Percentiles rank a stretch among this genome's conserved stretches.
phyloP scores from a whole-genome alignment of 306 rosid species.

The Cajanus cajan region DNA sequence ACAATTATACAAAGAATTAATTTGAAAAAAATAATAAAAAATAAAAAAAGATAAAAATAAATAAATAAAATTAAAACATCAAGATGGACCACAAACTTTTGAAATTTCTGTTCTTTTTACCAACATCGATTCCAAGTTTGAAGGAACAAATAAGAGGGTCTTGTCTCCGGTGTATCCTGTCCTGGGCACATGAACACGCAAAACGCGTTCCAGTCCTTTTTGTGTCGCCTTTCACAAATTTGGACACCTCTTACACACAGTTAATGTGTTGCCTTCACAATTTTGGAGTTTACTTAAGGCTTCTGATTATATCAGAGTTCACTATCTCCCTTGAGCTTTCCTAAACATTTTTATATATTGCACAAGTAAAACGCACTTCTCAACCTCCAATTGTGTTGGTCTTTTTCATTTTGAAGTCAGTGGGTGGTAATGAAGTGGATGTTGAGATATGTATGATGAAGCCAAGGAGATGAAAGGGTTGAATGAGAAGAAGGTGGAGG shows the following conservation, averaged over 20 bases:
- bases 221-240: not conserved
- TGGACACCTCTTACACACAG: not conserved
- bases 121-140: not conserved
- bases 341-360: not conserved
- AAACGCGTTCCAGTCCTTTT: not conserved
- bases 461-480: conserved; percentile 1
- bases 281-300: not conserved
- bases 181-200: not conserved
- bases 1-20: too few relatives aligned
- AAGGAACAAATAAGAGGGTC: not conserved
- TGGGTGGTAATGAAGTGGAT: not conserved
- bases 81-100: too few relatives aligned
- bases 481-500: conserved; percentile 25
- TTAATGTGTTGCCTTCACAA: not conserved
- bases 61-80: too few relatives aligned
- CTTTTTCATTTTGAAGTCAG: not conserved
- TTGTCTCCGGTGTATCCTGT: not conserved
- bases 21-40: too few relatives aligned
- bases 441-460: not conserved
- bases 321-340: too few relatives aligned
- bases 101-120: too few relatives aligned
- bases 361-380: not conserved
- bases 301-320: not conserved
- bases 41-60: too few relatives aligned
- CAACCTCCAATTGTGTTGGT: not conserved